These are phyloP conservation scores for Sporisorium graminicola DNA, from an alignment of 1,284 basidiomycete species.

Conservation along the genomic window DNA sequence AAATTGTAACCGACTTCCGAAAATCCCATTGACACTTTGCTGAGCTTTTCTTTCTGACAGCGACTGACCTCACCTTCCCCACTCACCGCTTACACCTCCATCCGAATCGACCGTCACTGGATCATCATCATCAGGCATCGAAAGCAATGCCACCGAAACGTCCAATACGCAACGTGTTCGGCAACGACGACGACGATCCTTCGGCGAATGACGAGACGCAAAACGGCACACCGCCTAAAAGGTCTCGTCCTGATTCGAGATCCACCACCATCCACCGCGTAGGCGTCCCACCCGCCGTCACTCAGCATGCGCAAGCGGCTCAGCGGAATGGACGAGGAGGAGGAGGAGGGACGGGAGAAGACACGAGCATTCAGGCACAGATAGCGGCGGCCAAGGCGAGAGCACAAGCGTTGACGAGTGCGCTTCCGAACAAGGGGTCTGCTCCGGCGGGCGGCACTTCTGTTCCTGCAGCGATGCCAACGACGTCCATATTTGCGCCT, in stretches of 20 bases:
- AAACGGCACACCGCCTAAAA: constrained; percentile 42
- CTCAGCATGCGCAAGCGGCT: not conserved
- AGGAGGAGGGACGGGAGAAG: constrained; percentile 3
- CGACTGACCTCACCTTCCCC: not conserved
- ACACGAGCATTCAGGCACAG: constrained; percentile 50
- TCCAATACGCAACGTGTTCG: constrained; percentile 48
- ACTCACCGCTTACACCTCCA: not conserved
- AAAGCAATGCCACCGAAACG: constrained; percentile 46
- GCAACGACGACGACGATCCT: constrained; percentile 39
- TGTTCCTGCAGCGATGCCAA: not conserved
- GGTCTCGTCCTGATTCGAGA: constrained; percentile 18
- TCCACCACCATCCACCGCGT: constrained; percentile 12
- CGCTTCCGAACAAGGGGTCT: constrained; percentile 30
- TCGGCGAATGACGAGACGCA: not conserved
- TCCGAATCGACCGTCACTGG: not conserved
- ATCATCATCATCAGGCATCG: not conserved
- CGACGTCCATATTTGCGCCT: constrained; percentile 14
- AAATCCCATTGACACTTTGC: not conserved
- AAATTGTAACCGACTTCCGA: constrained; percentile 8
- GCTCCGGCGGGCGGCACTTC: not conserved
- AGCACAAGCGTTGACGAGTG: constrained; percentile 44
- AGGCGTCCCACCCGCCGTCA: constrained; percentile 12
- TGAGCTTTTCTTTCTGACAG: not conserved
- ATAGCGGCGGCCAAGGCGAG: constrained; percentile 55
- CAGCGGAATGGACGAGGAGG: constrained; percentile 2